Percentiles rank a stretch among this genome's conserved stretches.
Conservation (phyloP, 2,329 filamentous ascomycete genomes). For the Alternaria consortialis region DNA sequence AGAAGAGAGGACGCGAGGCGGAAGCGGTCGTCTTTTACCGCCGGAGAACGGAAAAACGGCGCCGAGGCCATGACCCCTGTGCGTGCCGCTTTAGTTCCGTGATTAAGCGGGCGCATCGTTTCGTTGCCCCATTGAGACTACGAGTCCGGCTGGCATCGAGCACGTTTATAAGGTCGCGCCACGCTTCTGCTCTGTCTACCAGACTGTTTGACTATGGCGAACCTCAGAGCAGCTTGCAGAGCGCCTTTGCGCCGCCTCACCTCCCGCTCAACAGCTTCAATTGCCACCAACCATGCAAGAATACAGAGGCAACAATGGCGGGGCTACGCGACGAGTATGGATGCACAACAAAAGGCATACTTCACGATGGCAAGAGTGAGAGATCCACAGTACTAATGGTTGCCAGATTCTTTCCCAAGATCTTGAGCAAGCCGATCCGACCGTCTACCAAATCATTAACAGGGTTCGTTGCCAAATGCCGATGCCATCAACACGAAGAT, state of each 20-base stretch:
- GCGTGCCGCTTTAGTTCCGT: constrained; percentile 21
- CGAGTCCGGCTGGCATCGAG: constrained; percentile 31
- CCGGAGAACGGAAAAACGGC: constrained; percentile 27
- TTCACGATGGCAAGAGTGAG: not conserved
- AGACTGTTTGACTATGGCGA: constrained; percentile 50
- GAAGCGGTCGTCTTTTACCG: constrained; percentile 30
- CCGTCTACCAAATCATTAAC: constrained; percentile 88
- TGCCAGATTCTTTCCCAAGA: constrained; percentile 78
- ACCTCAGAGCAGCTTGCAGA: constrained; percentile 52
- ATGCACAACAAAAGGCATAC: constrained; percentile 60
- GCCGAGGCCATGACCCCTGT: constrained; percentile 14
- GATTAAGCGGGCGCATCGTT: constrained; percentile 31
- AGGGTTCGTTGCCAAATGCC: constrained; percentile 66
- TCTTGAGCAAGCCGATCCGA: constrained; percentile 84
- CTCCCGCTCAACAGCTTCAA: constrained; percentile 34
- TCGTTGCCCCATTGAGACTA: constrained; percentile 35
- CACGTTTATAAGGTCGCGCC: constrained; percentile 29
- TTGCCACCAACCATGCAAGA: constrained; percentile 44
- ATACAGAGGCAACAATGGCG: constrained; percentile 49
- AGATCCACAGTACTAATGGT: constrained; percentile 18
- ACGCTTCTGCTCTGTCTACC: constrained; percentile 21
- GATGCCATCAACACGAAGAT: constrained; percentile 15
- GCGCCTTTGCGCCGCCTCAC: constrained; percentile 50
- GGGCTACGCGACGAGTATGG: constrained; percentile 54
- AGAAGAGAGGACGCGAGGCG: constrained; percentile 33